Percentiles rank a stretch among this genome's conserved stretches.
phyloP scores from a whole-genome alignment of 306 rosid species.

The Medicago lupulina region DNA sequence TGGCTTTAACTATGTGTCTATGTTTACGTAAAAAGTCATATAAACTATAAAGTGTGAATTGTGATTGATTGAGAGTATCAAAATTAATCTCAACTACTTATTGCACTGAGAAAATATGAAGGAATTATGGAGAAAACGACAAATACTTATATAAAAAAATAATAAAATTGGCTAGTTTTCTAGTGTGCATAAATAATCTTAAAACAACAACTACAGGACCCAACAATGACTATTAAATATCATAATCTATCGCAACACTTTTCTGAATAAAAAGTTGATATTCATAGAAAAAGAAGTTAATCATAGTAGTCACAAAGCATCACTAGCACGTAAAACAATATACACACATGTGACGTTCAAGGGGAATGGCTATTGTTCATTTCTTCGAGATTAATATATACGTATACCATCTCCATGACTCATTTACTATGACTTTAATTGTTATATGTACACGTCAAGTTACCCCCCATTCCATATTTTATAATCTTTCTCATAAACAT shows the following conservation, averaged over 20 bases:
- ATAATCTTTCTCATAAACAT: constrained; percentile 8
- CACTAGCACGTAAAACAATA: constrained; percentile 25
- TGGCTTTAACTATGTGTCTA: too few species aligned
- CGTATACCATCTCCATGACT: constrained; percentile 34
- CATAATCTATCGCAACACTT: constrained; percentile 15
- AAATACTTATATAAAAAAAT: too few species aligned
- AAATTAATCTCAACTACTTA: too few species aligned
- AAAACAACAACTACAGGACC: too few species aligned
- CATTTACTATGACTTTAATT: constrained; percentile 28
- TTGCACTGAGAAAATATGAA: too few species aligned
- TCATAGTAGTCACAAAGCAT: constrained; percentile 1
- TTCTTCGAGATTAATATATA: neutral
- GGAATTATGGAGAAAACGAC: too few species aligned
- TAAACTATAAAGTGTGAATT: too few species aligned
- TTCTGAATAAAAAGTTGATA: constrained; percentile 11
- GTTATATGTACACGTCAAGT: constrained; percentile 37
- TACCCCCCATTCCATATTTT: constrained; percentile 36
- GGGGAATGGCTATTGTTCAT: constrained; percentile 38
- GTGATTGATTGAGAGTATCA: too few species aligned
- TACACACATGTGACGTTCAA: constrained; percentile 13
- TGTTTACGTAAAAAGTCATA: too few species aligned
- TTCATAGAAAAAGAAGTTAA: constrained; percentile 3
- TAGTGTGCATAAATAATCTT: too few species aligned
- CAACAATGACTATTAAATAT: neutral
- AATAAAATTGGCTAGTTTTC: too few species aligned